Evolutionary conservation across 768 basidiomycete species (phyloP), one percentile per base, ranked within the genome.

Genomic region (Myochromella boudieri): DNA sequence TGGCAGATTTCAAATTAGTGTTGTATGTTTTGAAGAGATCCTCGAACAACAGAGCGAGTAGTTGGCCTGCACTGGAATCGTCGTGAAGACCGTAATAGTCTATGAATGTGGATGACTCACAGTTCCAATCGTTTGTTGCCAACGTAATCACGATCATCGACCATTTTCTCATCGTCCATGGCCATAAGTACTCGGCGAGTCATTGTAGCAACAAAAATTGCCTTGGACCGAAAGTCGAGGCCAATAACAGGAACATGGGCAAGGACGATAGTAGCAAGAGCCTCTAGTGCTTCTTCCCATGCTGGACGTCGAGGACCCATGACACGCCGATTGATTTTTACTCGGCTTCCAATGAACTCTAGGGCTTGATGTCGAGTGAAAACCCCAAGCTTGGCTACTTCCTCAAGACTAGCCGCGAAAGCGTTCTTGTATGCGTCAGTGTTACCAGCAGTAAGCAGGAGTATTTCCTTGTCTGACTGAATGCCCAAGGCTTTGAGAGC

Each of bases 11-110:
- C 43, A 99, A 82, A 60, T 95, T 95, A 11, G 91, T 81, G 62
- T 97, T 97, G 72, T 94, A 98, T 0, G 93, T 97, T 67, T 99
- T 99, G 80, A 99, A 99, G 20, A 97, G 74, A 66, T 99, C 97
- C 67, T 99, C 97, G 53, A 99, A 99, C 3, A 99, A 80, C 9
- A 99, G 76, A 5, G 95, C 92, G 21, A 99, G 78, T 12, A 99
- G 78, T 62, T 98, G 97, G 28, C 97, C 97, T 37, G 97, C 97
- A 43, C 95, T 97, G 42, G 48, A 21, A 41, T 34, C 14, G 14
- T 34, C 5, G 51, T 22, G 25, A 52, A 42, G 39, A 26, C 37
- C 39, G 47, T 29, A 29, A 44, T 44, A 18, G 41, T 42, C 44
- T 28, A 45, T 12, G 45, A 47, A 6, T 37, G 44, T 46, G 37